A percentile compares a stretch with the other conserved stretches of the same genome.
These are phyloP conservation scores for Phytophthora pistaciae DNA, from an alignment of 352 stramenopile genomes.

Conservation along the genomic window DNA sequence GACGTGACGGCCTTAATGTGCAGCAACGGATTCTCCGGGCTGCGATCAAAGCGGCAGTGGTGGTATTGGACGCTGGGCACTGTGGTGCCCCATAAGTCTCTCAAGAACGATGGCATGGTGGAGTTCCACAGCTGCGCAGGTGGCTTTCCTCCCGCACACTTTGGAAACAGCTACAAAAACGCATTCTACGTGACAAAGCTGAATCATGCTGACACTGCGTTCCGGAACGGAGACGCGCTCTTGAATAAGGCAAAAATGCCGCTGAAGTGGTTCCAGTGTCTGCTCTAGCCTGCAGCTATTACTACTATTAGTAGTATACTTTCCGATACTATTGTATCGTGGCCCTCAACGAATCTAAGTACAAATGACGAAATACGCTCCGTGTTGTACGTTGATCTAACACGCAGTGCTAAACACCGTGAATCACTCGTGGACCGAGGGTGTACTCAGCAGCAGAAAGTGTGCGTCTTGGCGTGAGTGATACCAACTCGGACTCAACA, in stretches of 20 bases:
- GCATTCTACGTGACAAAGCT: conserved; percentile 53
- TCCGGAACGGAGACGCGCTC: conserved; percentile 55
- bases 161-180: conserved; percentile 43
- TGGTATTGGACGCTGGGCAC: conserved; percentile 28
- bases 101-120: conserved; percentile 46
- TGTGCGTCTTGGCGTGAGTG: conserved; percentile 17
- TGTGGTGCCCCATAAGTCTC: conserved; percentile 43
- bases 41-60: conserved; percentile 38
- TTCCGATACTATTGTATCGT: too few species aligned
- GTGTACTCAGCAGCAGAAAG: conserved; percentile 28
- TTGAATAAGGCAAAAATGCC: conserved; percentile 57
- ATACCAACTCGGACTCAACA: conserved; percentile 7
- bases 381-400: conserved; percentile 32
- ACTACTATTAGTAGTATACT: too few species aligned
- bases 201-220: conserved; percentile 50
- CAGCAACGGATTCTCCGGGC: conserved; percentile 40
- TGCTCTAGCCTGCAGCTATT: conserved; percentile 38
- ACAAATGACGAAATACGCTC: conserved; percentile 27
- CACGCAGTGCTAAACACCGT: conserved; percentile 40
- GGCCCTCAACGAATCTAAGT: too few species aligned
- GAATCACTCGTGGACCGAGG: conserved; percentile 34
- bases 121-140: conserved; percentile 56
- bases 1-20: conserved; percentile 53
- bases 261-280: conserved; percentile 74
- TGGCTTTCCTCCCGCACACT: conserved; percentile 32